A percentile compares a stretch with the other conserved stretches of the same genome.
These are phyloP conservation scores for Taphrina communis DNA, from an alignment of 1,139 yeast genomes.

Conservation along the genomic window DNA sequence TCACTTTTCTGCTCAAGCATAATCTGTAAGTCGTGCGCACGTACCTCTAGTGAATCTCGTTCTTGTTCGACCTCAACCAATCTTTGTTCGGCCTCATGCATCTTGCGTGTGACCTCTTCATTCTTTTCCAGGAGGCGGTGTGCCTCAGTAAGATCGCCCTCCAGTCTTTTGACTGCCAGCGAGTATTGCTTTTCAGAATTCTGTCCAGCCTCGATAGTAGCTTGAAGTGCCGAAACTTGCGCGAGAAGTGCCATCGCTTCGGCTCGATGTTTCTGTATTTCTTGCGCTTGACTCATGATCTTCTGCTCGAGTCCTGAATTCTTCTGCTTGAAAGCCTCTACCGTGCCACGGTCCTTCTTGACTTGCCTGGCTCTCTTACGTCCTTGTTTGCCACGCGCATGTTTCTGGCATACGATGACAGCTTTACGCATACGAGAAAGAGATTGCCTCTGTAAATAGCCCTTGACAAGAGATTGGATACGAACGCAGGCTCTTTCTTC, in stretches of 20 bases:
- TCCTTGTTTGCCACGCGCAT: conserved; percentile 66
- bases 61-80: not conserved
- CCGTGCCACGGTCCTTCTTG: conserved; percentile 62
- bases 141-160: conserved; percentile 10
- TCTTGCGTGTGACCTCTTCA: not conserved
- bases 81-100: conserved; percentile 7
- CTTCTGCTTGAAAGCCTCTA: conserved; percentile 50
- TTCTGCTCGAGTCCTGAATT: conserved; percentile 55
- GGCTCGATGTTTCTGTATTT: conserved; percentile 22
- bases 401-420: conserved; percentile 64
- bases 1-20: not conserved
- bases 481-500: conserved; percentile 68
- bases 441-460: conserved; percentile 62
- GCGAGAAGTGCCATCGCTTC: conserved; percentile 8
- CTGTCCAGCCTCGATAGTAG: conserved; percentile 8
- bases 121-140: not conserved
- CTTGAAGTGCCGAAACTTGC: conserved; percentile 14
- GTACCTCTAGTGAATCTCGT: not conserved
- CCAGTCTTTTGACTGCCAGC: not conserved
- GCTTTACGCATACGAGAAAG: conserved; percentile 65
- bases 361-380: conserved; percentile 66
- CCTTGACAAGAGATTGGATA: conserved; percentile 75
- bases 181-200: not conserved
- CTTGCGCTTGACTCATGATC: conserved; percentile 50
- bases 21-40: not conserved